Conservation (phyloP, 192 early-diverging fungal species). For the Gigaspora rosea region DNA sequence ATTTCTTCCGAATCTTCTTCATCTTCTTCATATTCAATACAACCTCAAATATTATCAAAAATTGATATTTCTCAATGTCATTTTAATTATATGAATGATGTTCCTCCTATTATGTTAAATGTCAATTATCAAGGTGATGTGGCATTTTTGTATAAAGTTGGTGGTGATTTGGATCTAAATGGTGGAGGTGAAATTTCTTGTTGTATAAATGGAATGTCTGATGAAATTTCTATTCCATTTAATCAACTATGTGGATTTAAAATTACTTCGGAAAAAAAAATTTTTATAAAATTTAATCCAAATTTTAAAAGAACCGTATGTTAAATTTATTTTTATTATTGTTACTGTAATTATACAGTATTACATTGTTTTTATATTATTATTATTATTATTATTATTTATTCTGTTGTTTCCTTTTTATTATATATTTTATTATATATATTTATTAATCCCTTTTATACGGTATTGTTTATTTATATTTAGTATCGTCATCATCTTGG, state of each 20-base stretch:
- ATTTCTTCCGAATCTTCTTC: background rate
- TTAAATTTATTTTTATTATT: too few species aligned
- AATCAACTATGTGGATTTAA: background rate
- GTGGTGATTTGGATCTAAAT: background rate
- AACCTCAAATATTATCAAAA: background rate
- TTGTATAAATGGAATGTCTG: conserved; percentile 5
- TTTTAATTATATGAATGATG: background rate
- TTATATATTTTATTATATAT: background rate
- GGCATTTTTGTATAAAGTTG: background rate
- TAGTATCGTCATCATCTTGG: conserved; percentile 6
- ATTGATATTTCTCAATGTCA: background rate
- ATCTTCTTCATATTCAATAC: too few species aligned
- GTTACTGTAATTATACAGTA: too few species aligned
- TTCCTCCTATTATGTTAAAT: background rate
- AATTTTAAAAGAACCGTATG: background rate
- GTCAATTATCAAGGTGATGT: background rate
- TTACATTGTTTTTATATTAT: background rate
- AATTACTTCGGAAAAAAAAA: background rate
- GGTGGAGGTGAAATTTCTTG: background rate
- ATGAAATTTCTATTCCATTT: conserved; percentile 7
- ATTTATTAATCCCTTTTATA: background rate
- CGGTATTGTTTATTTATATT: too few species aligned
- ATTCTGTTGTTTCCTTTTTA: background rate
- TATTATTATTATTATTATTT: background rate
- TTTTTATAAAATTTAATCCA: background rate